Evolutionary conservation across 768 basidiomycete genomes (phyloP), one percentile per base, ranked within the genome.

Genomic region (Chiua virens): DNA sequence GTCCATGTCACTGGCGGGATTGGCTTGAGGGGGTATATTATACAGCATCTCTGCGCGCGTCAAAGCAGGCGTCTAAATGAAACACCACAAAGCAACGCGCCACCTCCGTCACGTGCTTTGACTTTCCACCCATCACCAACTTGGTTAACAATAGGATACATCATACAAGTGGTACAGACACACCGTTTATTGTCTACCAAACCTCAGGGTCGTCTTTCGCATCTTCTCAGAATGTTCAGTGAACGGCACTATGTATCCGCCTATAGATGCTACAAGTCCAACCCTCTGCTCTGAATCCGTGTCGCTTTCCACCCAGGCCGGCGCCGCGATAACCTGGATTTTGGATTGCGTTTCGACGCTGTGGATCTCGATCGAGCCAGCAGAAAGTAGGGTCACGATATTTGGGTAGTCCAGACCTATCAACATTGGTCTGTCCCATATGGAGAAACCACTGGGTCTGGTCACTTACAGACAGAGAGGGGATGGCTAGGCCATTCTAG

Each of bases 401-500:
- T 89, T 86, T 4, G 91, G 93, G 57, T 85, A 83, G 64, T 97
- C 93, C 45, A 93, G 73, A 52, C 83, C 91, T 91, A 57, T 38
- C 21, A 35, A 23, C 15, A 9, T 42, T 11, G 25, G 40, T 49
- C n/a, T 37, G 34, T 50, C 25, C 47, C 52, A 18, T 27, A 22
- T n/a, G 21, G 41, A 30, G 14, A 27, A 41, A 45, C 8, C 21
- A 39, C n/a, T 8, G 35, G 8, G 41, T 39, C 20, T n/a, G n/a
- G 35, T 4, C 32, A 80, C 88, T 63, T 61, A 94, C 92, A 85
- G 34, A 92, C 72, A 18, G 84, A 79, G 21, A 82, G 71, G 0
- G 93, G 91, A 73, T 95, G 85, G 44, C 74, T 79, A 3, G 83
- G 78, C 91, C 92, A 97, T 63, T 92, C 81, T 39, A 97, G 71